phyloP scores from a whole-genome alignment of 1,284 basidiomycete genomes.

The Stygiomarasmius scandens region DNA sequence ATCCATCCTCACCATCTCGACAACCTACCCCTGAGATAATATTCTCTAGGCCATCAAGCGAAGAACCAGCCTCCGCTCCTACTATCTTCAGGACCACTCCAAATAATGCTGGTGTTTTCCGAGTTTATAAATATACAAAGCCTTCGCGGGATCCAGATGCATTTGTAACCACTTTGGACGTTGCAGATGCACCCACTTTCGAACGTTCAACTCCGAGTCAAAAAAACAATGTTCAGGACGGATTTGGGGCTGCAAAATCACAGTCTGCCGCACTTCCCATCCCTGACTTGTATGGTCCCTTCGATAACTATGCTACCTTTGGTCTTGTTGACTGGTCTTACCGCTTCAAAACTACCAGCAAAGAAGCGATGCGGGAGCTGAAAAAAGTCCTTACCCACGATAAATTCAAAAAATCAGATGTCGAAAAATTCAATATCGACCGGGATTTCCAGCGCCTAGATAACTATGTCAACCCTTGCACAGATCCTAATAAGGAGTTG shows the following conservation, averaged over 20 bases:
- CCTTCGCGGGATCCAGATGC: constrained; percentile 1
- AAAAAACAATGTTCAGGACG: not conserved
- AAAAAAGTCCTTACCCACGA: constrained; percentile 4
- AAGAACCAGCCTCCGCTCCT: not conserved
- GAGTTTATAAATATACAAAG: constrained; percentile 1
- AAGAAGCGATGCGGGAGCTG: not conserved
- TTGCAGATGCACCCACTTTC: not conserved
- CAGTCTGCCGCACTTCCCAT: not conserved
- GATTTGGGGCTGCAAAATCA: not conserved
- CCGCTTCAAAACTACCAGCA: not conserved
- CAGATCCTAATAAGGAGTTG: not conserved
- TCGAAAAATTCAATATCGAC: not conserved
- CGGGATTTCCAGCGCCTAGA: not conserved
- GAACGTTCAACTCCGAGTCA: not conserved
- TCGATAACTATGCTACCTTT: not conserved
- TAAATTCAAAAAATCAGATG: constrained; percentile 1
- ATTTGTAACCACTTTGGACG: not conserved
- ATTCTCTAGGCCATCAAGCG: not conserved
- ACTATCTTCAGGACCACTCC: not conserved
- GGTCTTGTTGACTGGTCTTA: constrained; percentile 6
- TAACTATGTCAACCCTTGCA: not conserved
- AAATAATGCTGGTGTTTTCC: constrained; percentile 3
- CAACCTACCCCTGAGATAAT: not conserved
- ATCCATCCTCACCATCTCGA: not conserved
- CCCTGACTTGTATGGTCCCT: not conserved